phyloP scores from a whole-genome alignment of 1,139 yeast species.

The Saccharomyces hybrid region DNA sequence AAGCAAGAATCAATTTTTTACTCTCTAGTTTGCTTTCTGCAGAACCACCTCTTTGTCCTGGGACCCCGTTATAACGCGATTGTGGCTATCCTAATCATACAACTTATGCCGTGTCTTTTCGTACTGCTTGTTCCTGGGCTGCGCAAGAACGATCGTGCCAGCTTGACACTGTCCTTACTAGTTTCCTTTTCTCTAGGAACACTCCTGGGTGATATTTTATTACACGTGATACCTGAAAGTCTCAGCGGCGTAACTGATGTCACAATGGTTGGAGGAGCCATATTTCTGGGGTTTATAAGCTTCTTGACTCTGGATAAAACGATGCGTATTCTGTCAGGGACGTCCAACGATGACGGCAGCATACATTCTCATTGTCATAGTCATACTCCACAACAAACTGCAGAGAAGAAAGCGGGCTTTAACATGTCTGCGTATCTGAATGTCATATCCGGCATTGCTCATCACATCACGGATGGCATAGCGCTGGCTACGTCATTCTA shows the following conservation, averaged over 20 bases:
- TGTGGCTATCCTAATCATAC: constrained; percentile 53
- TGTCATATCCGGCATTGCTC: constrained; percentile 57
- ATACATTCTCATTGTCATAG: constrained; percentile 36
- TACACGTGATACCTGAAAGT: constrained; percentile 55
- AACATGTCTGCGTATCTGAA: constrained; percentile 53
- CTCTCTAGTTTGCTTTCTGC: background rate
- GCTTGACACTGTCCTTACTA: constrained; percentile 41
- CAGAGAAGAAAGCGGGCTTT: constrained; percentile 12
- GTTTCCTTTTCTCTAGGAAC: constrained; percentile 70
- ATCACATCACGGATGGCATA: constrained; percentile 63
- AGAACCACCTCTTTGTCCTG: constrained; percentile 13
- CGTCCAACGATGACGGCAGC: constrained; percentile 27
- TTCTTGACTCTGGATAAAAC: constrained; percentile 53
- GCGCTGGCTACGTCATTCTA: constrained; percentile 63
- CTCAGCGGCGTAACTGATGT: constrained; percentile 6
- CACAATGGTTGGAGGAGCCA: constrained; percentile 36
- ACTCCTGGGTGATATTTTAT: constrained; percentile 57
- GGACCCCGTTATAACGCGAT: constrained; percentile 43
- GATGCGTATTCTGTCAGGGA: constrained; percentile 42
- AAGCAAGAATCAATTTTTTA: background rate
- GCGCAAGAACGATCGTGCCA: constrained; percentile 24
- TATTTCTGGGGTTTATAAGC: constrained; percentile 49
- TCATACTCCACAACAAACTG: constrained; percentile 28
- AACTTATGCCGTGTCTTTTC: constrained; percentile 54
- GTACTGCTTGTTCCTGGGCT: constrained; percentile 45